phyloP scores from a whole-genome alignment of 139 green algal genomes.

The Penium margaritaceum region DNA sequence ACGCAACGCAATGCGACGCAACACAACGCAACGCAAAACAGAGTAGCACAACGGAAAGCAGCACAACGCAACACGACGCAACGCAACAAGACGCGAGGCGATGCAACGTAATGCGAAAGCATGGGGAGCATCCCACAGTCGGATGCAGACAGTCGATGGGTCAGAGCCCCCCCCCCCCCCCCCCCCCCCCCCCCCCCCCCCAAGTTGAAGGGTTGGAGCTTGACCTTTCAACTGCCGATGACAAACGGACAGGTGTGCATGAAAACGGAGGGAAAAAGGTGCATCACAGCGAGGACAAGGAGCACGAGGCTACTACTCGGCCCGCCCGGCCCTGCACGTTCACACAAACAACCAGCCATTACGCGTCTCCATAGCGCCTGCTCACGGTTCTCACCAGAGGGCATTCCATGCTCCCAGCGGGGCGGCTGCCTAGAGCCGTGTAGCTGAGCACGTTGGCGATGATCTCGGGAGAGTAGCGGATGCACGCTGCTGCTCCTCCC shows the following conservation, averaged over 20 bases:
- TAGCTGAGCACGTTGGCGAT: slow-evolving; percentile 11
- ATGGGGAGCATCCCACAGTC: too few relatives aligned
- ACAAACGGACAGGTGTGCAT: background rate
- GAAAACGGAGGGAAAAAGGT: background rate
- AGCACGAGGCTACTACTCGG: background rate
- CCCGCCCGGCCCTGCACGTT: background rate
- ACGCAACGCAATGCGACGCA: too few relatives aligned
- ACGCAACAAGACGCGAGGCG: too few relatives aligned
- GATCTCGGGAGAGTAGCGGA: background rate
- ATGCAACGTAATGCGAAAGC: too few relatives aligned
- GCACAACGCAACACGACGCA: too few relatives aligned
- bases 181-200: too few relatives aligned
- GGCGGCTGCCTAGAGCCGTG: background rate
- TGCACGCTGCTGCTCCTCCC: background rate
- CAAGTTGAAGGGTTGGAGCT: background rate
- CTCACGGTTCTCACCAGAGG: background rate
- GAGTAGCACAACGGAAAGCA: too few relatives aligned
- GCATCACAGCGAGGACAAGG: background rate
- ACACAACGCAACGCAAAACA: too few relatives aligned
- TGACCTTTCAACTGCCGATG: background rate
- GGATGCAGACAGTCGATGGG: too few relatives aligned
- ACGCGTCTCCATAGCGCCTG: background rate
- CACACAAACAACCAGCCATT: background rate
- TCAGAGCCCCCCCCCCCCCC: too few relatives aligned
- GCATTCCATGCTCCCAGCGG: slow-evolving; percentile 7